phyloP scores from a whole-genome alignment of 495 filamentous ascomycete species.

The Baudoinia panamericana region DNA sequence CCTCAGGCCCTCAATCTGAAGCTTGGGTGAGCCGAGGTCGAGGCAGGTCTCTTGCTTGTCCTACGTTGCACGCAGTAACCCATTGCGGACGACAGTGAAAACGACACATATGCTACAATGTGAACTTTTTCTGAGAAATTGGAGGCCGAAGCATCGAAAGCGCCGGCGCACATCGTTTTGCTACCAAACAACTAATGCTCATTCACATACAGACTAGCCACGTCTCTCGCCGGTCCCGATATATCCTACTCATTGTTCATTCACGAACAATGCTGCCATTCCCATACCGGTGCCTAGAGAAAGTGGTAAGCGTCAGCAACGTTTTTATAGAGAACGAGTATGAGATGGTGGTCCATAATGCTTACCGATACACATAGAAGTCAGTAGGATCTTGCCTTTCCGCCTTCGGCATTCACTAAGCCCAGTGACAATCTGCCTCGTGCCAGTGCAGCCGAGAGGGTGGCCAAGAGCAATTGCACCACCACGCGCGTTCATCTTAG shows the following conservation, averaged over 20 bases:
- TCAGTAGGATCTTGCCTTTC: slow-evolving; percentile 33
- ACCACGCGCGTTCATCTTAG: slow-evolving; percentile 83
- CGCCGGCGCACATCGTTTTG: too few species aligned
- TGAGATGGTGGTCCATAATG: too few species aligned
- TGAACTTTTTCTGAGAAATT: too few species aligned
- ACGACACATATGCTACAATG: too few species aligned
- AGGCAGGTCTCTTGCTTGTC: too few species aligned
- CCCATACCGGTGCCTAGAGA: slow-evolving; percentile 26
- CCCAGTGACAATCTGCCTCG: slow-evolving; percentile 64
- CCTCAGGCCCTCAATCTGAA: too few species aligned
- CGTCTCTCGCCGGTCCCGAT: neutral
- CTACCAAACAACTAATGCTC: too few species aligned
- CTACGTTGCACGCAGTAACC: too few species aligned
- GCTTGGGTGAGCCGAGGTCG: too few species aligned
- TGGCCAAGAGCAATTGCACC: slow-evolving; percentile 90
- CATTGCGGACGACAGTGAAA: too few species aligned
- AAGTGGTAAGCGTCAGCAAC: too few species aligned
- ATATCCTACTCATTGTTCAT: slow-evolving; percentile 26
- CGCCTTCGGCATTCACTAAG: slow-evolving; percentile 52
- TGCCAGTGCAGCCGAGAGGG: slow-evolving; percentile 83
- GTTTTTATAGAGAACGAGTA: neutral
- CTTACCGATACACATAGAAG: slow-evolving; percentile 32
- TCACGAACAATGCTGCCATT: slow-evolving; percentile 30
- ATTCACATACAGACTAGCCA: slow-evolving; percentile 4
- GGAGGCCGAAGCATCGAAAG: too few species aligned